Base-by-base conservation (phyloP, 2,329 filamentous ascomycete species). In the Ceratocystis lukuohia region DNA sequence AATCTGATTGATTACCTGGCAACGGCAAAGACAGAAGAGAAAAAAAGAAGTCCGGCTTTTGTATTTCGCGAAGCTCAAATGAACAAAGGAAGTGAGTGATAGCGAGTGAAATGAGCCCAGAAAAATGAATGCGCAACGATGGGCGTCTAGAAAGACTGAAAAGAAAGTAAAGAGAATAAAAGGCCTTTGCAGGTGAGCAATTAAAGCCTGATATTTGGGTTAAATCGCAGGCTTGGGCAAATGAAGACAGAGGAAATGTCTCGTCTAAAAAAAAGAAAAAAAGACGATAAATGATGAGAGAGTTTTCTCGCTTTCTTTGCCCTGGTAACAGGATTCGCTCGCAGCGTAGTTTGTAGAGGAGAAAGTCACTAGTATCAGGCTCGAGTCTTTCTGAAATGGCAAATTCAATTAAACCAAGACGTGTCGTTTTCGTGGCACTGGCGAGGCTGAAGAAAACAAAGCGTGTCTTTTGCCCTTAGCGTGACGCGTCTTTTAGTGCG, bases 371-470 rank as follows among this genome's bases (percentile, higher is more conserved):
- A 41, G 10, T 15, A 41, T 41, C 37, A 41, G 10, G 10, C 10
- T 41, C 37, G 12, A 41, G 37, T 41, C 50, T n/a, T 41, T 10
- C 50, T 22, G 28, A 64, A 50, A 46, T 48, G 57, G 22, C 48
- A 50, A 62, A 64, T 68, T 70, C 69, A 71, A 70, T 71, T 71
- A 69, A 69, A 56, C 65, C 20, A 25, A 50, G 76, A 75, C 77
- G 77, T 78, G 77, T 78, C 75, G 64, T 72, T 77, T 78, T 78
- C 77, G 77, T 75, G 77, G 37, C 37, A 72, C 72, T 74, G 25
- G 44, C 25, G 44, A 50, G 28, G 37, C 28, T 25, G n/a, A 56
- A 41, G 37, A 41, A 33, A 37, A 50, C 59, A 65, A 50, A 44
- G 44, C 56, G 64, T 65, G 64, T 61, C 61, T 65, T 57, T 44